Evolutionary conservation across 2,329 filamentous ascomycete genomes (phyloP).

Genomic region (Fusarium euwallaceae): DNA sequence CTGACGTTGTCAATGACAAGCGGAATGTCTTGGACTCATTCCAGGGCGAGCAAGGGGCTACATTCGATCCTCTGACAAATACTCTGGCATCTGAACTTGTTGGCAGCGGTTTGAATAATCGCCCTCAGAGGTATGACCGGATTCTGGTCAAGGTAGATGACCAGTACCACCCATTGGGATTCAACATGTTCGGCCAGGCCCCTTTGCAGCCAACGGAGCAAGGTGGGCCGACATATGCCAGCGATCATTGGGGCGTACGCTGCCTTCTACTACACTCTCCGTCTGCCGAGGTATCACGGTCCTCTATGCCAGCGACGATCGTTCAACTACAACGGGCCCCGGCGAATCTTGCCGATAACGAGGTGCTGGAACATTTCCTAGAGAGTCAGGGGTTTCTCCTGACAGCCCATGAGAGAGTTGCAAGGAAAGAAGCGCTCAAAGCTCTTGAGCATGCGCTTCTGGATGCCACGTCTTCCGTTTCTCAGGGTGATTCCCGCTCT

Average conservation of each 20-base stretch:
- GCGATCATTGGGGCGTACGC: constrained; percentile 71
- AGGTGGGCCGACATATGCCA: constrained; percentile 52
- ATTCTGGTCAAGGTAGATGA: constrained; percentile 64
- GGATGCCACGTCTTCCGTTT: constrained; percentile 44
- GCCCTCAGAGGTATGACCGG: constrained; percentile 75
- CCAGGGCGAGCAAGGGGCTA: constrained; percentile 74
- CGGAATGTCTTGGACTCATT: constrained; percentile 54
- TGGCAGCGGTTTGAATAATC: constrained; percentile 60
- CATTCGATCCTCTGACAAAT: constrained; percentile 72
- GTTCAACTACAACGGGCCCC: constrained; percentile 52
- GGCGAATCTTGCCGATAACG: constrained; percentile 47
- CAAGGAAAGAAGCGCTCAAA: constrained; percentile 59
- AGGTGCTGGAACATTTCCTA: constrained; percentile 56
- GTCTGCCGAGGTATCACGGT: background rate
- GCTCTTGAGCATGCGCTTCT: constrained; percentile 59
- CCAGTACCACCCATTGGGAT: constrained; percentile 54
- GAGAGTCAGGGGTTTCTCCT: constrained; percentile 59
- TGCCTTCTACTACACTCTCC: constrained; percentile 52
- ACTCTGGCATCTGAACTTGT: constrained; percentile 65
- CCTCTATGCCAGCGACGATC: constrained; percentile 5
- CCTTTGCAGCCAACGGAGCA: constrained; percentile 4
- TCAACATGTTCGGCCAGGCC: constrained; percentile 69
- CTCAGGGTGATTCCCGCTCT: constrained; percentile 24
- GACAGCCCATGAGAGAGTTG: constrained; percentile 56
- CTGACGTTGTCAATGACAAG: constrained; percentile 38